Percentiles rank a stretch among this genome's conserved stretches.
phyloP scores from a whole-genome alignment of 129 eudicot genomes.

The Artemisia annua region DNA sequence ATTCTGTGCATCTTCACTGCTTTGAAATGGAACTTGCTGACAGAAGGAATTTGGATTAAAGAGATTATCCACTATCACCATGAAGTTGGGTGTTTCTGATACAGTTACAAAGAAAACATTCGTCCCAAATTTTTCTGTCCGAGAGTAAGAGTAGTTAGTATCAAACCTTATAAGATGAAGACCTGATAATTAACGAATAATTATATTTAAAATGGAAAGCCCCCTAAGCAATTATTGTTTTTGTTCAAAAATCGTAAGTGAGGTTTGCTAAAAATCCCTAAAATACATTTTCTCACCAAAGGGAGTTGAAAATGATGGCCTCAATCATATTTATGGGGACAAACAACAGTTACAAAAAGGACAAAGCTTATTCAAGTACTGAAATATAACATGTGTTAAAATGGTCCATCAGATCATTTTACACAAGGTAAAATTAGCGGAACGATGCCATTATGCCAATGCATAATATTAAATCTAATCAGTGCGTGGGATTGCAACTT shows the following conservation, averaged over 20 bases:
- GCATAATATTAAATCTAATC: not conserved
- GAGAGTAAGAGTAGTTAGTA: not conserved
- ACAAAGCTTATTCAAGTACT: not conserved
- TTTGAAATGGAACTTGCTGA: constrained; percentile 10
- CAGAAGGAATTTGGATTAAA: constrained; percentile 10
- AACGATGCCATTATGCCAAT: not conserved
- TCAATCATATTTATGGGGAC: not conserved
- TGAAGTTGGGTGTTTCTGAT: constrained; percentile 29
- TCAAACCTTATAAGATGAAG: not conserved
- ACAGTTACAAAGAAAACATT: constrained; percentile 28
- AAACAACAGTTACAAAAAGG: not conserved
- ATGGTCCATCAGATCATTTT: not conserved
- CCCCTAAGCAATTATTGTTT: no score
- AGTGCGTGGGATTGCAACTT: no score
- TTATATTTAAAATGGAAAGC: no score
- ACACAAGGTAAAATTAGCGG: not conserved
- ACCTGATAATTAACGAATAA: no score
- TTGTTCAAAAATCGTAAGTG: not conserved
- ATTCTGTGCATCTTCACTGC: constrained; percentile 29
- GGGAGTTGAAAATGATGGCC: not conserved
- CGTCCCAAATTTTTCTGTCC: constrained; percentile 8
- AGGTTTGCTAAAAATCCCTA: not conserved
- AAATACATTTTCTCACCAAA: not conserved
- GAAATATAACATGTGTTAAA: not conserved
- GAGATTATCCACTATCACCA: constrained; percentile 21